Conservation (phyloP, 2,329 filamentous ascomycete species). For the Hypoxylon sp. region DNA sequence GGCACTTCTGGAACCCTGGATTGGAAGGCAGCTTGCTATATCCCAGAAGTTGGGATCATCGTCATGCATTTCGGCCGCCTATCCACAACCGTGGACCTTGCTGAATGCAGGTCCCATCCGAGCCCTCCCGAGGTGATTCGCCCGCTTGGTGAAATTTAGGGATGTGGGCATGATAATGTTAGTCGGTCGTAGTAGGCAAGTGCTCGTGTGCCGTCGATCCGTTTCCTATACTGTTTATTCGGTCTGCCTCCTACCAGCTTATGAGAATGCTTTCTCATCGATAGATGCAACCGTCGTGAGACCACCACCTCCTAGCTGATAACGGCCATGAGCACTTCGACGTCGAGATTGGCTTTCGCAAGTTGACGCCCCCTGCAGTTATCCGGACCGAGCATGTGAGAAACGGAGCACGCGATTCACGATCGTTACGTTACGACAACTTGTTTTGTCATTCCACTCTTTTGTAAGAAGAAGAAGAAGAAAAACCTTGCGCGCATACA, state of each 20-base stretch:
- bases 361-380: slow-evolving; percentile 28
- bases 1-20: slow-evolving; percentile 28
- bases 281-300: slow-evolving; percentile 31
- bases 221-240: slow-evolving; percentile 30
- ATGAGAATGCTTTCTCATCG: slow-evolving; percentile 27
- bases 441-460: slow-evolving; percentile 36
- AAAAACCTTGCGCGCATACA: slow-evolving; percentile 12
- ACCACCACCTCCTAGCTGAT: slow-evolving; percentile 26
- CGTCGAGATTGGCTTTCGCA: slow-evolving; percentile 35
- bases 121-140: slow-evolving; percentile 24
- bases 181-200: slow-evolving; percentile 26
- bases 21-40: slow-evolving; percentile 30
- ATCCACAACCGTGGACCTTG: slow-evolving; percentile 28
- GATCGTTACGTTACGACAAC: slow-evolving; percentile 40
- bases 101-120: slow-evolving; percentile 7
- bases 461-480: slow-evolving; percentile 1
- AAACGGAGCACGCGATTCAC: slow-evolving; percentile 37
- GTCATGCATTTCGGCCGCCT: slow-evolving; percentile 24
- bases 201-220: slow-evolving; percentile 38
- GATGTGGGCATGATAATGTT: slow-evolving; percentile 30
- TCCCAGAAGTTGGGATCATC: slow-evolving; percentile 41
- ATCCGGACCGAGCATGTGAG: slow-evolving; percentile 35
- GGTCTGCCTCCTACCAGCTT: slow-evolving; percentile 21
- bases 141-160: slow-evolving; percentile 23
- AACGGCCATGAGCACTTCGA: slow-evolving; percentile 27